These are phyloP conservation scores for Calonectria naviculata DNA, from an alignment of 2,329 filamentous ascomycete genomes.

Conservation along the genomic window DNA sequence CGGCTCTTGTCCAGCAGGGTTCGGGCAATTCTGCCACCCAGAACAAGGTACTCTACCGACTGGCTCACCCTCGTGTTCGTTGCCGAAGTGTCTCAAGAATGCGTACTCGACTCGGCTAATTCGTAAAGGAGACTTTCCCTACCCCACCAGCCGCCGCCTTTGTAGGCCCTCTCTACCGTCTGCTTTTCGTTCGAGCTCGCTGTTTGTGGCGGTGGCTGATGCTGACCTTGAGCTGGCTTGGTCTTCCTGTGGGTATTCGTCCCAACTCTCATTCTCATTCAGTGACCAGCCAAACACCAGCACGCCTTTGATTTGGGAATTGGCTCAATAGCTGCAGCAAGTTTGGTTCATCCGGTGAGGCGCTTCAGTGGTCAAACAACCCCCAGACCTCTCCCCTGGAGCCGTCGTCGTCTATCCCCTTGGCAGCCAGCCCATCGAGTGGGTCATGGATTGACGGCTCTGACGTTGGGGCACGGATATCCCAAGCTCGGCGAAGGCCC, in stretches of 20 bases:
- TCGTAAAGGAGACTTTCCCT: background rate
- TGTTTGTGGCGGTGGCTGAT: background rate
- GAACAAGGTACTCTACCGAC: conserved; percentile 12
- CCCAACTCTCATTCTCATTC: conserved; percentile 12
- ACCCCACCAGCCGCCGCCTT: background rate
- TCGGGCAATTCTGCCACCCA: conserved; percentile 14
- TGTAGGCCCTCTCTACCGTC: background rate
- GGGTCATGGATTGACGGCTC: conserved; percentile 6
- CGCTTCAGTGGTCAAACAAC: conserved; percentile 7
- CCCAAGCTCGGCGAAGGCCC: conserved; percentile 10
- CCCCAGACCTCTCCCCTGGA: conserved; percentile 9
- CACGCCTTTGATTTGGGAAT: conserved; percentile 15
- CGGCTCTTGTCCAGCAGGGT: conserved; percentile 16
- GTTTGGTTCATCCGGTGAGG: background rate
- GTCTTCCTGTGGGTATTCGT: conserved; percentile 4
- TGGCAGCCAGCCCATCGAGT: background rate
- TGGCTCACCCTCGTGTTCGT: conserved; percentile 1
- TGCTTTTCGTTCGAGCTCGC: background rate
- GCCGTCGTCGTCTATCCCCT: conserved; percentile 11
- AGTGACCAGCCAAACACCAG: background rate
- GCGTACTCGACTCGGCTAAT: background rate
- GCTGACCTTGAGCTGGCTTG: background rate
- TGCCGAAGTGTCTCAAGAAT: background rate
- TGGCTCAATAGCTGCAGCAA: background rate
- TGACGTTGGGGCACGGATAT: conserved; percentile 12